Percentiles rank a stretch among this genome's conserved stretches.
phyloP scores from a whole-genome alignment of 192 early-diverging fungal species.

The Coemansia sp. region DNA sequence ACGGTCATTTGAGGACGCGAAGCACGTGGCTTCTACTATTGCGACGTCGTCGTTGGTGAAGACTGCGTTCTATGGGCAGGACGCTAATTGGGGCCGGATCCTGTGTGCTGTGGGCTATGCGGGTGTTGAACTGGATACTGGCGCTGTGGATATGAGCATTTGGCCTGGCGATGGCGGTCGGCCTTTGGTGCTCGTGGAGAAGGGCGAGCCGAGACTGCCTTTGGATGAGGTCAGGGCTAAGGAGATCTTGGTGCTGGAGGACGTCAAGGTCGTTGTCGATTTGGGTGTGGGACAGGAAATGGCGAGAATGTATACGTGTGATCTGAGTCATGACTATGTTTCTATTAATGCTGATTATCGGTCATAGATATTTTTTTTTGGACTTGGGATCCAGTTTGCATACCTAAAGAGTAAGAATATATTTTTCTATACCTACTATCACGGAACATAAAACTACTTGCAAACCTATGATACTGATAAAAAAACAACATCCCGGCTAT shows the following conservation, averaged over 20 bases:
- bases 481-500: too few relatives aligned
- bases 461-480: too few relatives aligned
- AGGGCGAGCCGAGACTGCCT: constrained; percentile 77
- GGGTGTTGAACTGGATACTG: constrained; percentile 71
- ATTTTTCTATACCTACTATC: too few relatives aligned
- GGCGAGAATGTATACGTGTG: constrained; percentile 93
- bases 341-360: constrained; percentile 94
- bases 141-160: constrained; percentile 75
- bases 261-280: constrained; percentile 78
- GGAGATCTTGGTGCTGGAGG: constrained; percentile 84
- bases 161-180: constrained; percentile 65
- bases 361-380: constrained; percentile 21
- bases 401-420: background rate
- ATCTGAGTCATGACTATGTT: constrained; percentile 92
- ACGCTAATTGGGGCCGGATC: constrained; percentile 98
- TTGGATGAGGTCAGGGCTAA: constrained; percentile 82
- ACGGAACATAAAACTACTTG: too few relatives aligned
- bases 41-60: constrained; percentile 94
- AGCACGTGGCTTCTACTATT: constrained; percentile 82
- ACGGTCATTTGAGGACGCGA: constrained; percentile 71
- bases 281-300: constrained; percentile 74
- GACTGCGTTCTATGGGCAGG: constrained; percentile 93
- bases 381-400: too few relatives aligned
- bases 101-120: constrained; percentile 90
- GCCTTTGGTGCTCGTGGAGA: constrained; percentile 70